phyloP scores from a whole-genome alignment of 1,139 yeast species.

The Saccharomycopsis hybrid region DNA sequence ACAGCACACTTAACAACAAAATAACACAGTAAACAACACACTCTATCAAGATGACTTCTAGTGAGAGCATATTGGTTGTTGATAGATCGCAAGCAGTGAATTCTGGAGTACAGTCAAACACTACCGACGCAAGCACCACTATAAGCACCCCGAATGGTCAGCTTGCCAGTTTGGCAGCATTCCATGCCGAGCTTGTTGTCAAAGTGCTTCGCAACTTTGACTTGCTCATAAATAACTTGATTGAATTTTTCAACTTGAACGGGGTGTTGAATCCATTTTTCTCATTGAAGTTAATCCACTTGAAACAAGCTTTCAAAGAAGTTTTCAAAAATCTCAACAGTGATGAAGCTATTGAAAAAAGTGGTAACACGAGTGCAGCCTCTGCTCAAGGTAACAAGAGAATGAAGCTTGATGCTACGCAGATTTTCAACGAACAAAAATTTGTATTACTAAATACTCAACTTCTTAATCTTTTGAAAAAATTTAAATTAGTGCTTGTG shows the following conservation, averaged over 20 bases:
- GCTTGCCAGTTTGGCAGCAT: neutral
- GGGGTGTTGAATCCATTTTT: conserved; percentile 8
- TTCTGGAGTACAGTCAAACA: too few relatives aligned
- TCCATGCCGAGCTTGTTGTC: neutral
- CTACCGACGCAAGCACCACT: too few relatives aligned
- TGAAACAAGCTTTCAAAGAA: neutral
- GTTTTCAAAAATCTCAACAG: neutral
- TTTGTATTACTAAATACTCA: neutral
- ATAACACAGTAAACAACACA: too few relatives aligned
- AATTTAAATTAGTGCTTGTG: neutral
- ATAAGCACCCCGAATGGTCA: too few relatives aligned
- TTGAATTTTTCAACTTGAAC: conserved; percentile 11
- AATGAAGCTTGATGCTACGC: neutral
- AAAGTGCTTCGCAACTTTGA: neutral
- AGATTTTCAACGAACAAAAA: neutral
- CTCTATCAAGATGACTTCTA: too few relatives aligned
- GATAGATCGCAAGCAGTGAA: too few relatives aligned
- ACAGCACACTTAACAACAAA: too few relatives aligned
- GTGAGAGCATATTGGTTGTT: too few relatives aligned
- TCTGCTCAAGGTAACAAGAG: neutral
- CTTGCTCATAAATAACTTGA: conserved; percentile 3
- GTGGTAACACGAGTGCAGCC: too few relatives aligned
- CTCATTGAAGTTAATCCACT: conserved; percentile 7
- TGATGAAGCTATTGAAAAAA: too few relatives aligned
- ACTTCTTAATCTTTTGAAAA: neutral